Evolutionary conservation across 768 basidiomycete species (phyloP).

Genomic region (Boletus rex-veris): DNA sequence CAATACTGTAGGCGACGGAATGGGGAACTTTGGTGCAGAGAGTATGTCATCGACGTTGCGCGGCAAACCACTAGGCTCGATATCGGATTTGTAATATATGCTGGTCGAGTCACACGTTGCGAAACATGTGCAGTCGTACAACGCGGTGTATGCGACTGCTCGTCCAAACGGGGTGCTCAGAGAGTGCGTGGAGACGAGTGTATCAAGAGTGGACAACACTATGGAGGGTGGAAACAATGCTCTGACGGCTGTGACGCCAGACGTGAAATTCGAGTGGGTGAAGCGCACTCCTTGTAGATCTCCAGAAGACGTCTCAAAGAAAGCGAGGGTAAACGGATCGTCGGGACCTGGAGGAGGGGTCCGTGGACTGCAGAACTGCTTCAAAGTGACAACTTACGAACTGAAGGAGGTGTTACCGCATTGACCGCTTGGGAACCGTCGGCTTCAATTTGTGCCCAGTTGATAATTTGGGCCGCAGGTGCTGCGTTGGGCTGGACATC

Average conservation of each 20-base stretch:
- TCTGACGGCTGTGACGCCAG: slow-evolving; percentile 79
- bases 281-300: slow-evolving; percentile 60
- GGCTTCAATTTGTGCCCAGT: slow-evolving; percentile 69
- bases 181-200: slow-evolving; percentile 70
- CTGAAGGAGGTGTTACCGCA: slow-evolving; percentile 42
- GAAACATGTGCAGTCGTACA: slow-evolving; percentile 73
- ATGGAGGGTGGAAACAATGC: slow-evolving; percentile 72
- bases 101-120: slow-evolving; percentile 59
- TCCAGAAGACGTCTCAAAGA: slow-evolving; percentile 52
- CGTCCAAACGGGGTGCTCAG: slow-evolving; percentile 78
- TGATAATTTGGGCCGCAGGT: slow-evolving; percentile 52
- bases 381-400: slow-evolving; percentile 43
- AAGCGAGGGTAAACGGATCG: slow-evolving; percentile 68
- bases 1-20: slow-evolving; percentile 76
- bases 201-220: slow-evolving; percentile 67
- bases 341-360: slow-evolving; percentile 30
- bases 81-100: slow-evolving; percentile 38
- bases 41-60: slow-evolving; percentile 47
- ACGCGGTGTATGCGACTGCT: slow-evolving; percentile 72
- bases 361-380: background rate
- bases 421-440: slow-evolving; percentile 51
- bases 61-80: slow-evolving; percentile 2
- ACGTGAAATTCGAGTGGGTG: slow-evolving; percentile 83
- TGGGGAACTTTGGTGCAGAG: slow-evolving; percentile 47
- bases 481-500: slow-evolving; percentile 46